Evolutionary conservation across 2,329 filamentous ascomycete genomes (phyloP).

Genomic region (Colletotrichum eleusines): DNA sequence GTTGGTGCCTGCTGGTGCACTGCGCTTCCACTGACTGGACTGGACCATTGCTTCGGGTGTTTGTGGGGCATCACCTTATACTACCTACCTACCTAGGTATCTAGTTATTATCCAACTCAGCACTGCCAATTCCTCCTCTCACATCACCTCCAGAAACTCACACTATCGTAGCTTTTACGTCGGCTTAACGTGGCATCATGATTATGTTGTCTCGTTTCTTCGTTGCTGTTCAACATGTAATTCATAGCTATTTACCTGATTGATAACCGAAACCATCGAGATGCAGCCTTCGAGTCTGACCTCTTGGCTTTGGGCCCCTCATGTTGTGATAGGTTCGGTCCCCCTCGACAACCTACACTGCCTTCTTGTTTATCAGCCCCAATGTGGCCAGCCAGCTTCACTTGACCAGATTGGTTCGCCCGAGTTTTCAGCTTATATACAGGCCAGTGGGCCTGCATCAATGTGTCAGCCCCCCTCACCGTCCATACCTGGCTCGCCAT

Average conservation of each 20-base stretch:
- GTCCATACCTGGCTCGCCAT: neutral
- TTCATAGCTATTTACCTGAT: too few relatives aligned
- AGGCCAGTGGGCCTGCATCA: neutral
- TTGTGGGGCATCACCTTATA: neutral
- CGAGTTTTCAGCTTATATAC: conserved; percentile 15
- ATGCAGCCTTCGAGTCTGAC: neutral
- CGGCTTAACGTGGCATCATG: too few relatives aligned
- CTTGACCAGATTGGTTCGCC: conserved; percentile 3
- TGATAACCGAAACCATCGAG: neutral
- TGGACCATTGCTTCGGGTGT: neutral
- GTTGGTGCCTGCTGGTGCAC: neutral
- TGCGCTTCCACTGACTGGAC: too few relatives aligned
- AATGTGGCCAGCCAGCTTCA: neutral
- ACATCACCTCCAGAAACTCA: too few relatives aligned
- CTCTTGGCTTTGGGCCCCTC: neutral
- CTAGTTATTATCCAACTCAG: too few relatives aligned
- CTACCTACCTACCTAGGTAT: neutral
- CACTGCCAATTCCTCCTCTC: too few relatives aligned
- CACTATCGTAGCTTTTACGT: neutral
- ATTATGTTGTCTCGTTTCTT: too few relatives aligned
- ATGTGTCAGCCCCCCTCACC: neutral
- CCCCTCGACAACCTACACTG: neutral
- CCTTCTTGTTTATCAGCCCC: neutral
- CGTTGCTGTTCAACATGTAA: neutral
- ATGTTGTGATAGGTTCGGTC: neutral